Evolutionary conservation across 345 rosid species (phyloP), one percentile per base, ranked within the genome.

Genomic region (Gossypium longicalyx): DNA sequence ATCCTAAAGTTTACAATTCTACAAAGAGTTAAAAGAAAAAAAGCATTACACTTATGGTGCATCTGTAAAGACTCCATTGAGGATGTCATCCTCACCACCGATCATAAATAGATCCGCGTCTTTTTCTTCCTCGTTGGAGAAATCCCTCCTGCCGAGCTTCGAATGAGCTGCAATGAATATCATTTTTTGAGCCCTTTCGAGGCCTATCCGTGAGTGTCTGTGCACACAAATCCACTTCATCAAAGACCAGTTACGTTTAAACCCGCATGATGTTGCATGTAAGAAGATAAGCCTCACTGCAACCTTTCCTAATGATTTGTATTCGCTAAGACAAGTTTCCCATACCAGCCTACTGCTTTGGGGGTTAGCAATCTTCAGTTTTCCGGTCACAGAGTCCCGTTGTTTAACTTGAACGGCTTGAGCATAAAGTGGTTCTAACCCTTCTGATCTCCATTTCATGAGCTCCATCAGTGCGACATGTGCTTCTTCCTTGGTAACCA

Each of bases 361-460:
- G 44, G 90, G 90, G 72, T 85, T 85, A 38, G 87, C 90, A n/a
- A 83, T 80, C 79, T 74, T 85, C 90, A 87, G 77, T 81, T 85
- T 87, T 27, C 90, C 88, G 2, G 87, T 87, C 70, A 77, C 65
- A 16, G 88, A 84, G 72, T 87, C 90, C 64, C 77, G 77, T 76
- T 83, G 85, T 76, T 83, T 85, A 57, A 87, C 82, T 81, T 87
- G 90, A 74, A 87, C 90, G 45, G 90, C 90, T 82, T 83, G 88
- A 8, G 90, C 90, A 74, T 87, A 87, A 1, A 87, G 75, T 6
- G 90, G 88, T 49, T 87, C 90, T 27, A 87, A 67, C 68, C 90
- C 90, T 83, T 87, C 90, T 54, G 88, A 63, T 71, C 90, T 83
- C 90, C 90, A 87, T 80, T 87, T 87, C 88, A 87, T 78, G 69